Evolutionary conservation across 805 yeast species (phyloP).

Genomic region (Wickerhamia fluorescens): DNA sequence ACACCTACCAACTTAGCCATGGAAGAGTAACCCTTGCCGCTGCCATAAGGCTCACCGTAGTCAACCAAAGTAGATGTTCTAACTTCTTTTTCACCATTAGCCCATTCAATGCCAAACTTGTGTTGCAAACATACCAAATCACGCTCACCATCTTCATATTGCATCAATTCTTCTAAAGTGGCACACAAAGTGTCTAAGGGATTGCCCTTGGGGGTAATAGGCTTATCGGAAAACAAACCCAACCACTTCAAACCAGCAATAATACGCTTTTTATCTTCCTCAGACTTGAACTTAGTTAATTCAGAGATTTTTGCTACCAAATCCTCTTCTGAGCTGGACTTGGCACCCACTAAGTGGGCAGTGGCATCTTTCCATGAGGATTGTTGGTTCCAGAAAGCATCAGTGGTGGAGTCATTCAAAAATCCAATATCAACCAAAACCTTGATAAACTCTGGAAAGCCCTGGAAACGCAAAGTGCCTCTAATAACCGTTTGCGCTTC

Average conservation of each 20-base stretch:
- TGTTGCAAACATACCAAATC: slow-evolving; percentile 94
- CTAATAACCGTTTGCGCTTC: slow-evolving; percentile 96
- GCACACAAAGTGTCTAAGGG: slow-evolving; percentile 97
- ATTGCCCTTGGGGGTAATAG: slow-evolving; percentile 83
- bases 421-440: slow-evolving; percentile 92
- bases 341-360: slow-evolving; percentile 66
- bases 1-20: slow-evolving; percentile 99
- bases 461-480: slow-evolving; percentile 97
- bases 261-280: slow-evolving; percentile 79
- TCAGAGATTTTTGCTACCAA: slow-evolving; percentile 67
- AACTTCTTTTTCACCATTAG: slow-evolving; percentile 81
- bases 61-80: slow-evolving; percentile 95
- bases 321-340: slow-evolving; percentile 64
- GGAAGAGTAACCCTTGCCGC: slow-evolving; percentile 70
- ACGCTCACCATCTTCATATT: slow-evolving; percentile 91
- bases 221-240: slow-evolving; percentile 75
- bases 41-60: slow-evolving; percentile 62
- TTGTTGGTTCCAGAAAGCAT: slow-evolving; percentile 44
- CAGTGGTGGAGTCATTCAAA: slow-evolving; percentile 68
- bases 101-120: slow-evolving; percentile 96
- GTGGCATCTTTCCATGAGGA: slow-evolving; percentile 87
- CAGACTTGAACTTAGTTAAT: slow-evolving; percentile 74
- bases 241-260: slow-evolving; percentile 89
- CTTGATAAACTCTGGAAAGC: slow-evolving; percentile 97
- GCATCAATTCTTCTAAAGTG: slow-evolving; percentile 91